These are phyloP conservation scores for Picochlorum sp. DNA, from an alignment of 139 green algal species.

Conservation along the genomic window DNA sequence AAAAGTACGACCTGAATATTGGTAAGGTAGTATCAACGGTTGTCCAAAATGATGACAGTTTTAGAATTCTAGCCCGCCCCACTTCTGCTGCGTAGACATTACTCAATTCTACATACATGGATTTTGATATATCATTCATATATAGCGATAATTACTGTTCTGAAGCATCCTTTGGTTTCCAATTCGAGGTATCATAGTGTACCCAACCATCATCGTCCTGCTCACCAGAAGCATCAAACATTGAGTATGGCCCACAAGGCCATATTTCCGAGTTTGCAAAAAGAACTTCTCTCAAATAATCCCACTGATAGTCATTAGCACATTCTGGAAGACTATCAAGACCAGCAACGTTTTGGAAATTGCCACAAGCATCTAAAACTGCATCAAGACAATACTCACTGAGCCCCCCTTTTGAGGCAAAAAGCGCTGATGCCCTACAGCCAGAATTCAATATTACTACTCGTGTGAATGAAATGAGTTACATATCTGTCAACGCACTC, in stretches of 20 bases:
- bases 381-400: slow-evolving; percentile 5
- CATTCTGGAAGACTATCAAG: background rate
- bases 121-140: slow-evolving; percentile 1
- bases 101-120: too few relatives aligned
- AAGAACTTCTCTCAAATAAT: slow-evolving; percentile 22
- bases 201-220: slow-evolving; percentile 16
- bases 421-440: slow-evolving; percentile 18
- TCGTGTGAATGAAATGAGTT: slow-evolving; percentile 2
- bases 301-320: slow-evolving; percentile 13
- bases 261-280: slow-evolving; percentile 28
- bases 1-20: too few relatives aligned
- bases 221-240: slow-evolving; percentile 16
- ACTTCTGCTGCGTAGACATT: too few relatives aligned
- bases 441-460: slow-evolving; percentile 14
- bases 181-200: slow-evolving; percentile 31
- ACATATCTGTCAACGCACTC: slow-evolving; percentile 2
- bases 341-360: background rate
- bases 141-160: background rate
- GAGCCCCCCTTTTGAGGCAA: slow-evolving; percentile 2
- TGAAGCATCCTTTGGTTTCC: slow-evolving; percentile 1
- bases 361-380: background rate
- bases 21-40: too few relatives aligned
- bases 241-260: slow-evolving; percentile 26
- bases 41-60: too few relatives aligned
- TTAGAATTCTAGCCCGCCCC: too few relatives aligned